phyloP scores from a whole-genome alignment of 352 stramenopile species.

The Phytopythium chamaehyphon region DNA sequence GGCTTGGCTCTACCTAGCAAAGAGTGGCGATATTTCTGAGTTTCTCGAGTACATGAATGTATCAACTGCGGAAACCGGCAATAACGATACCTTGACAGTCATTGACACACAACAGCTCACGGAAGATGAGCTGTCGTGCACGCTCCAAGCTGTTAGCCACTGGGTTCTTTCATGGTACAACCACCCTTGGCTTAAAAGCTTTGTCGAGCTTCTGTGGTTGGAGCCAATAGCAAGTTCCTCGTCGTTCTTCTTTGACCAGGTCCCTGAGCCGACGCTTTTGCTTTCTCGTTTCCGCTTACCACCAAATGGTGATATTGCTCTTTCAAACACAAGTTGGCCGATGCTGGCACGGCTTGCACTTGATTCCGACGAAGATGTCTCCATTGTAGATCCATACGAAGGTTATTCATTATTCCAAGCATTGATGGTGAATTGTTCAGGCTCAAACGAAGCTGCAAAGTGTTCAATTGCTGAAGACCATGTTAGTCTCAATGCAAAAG shows the following conservation, averaged over 20 bases:
- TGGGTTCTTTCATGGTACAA: slow-evolving; percentile 54
- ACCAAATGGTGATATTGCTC: neutral
- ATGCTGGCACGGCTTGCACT: slow-evolving; percentile 21
- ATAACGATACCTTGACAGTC: slow-evolving; percentile 9
- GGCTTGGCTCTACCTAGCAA: neutral
- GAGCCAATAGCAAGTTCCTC: slow-evolving; percentile 2
- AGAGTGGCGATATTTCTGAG: slow-evolving; percentile 1
- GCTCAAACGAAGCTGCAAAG: slow-evolving; percentile 20
- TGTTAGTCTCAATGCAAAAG: slow-evolving; percentile 3
- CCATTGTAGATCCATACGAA: slow-evolving; percentile 23
- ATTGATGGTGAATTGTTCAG: slow-evolving; percentile 33
- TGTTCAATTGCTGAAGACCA: slow-evolving; percentile 7
- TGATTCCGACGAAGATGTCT: slow-evolving; percentile 19
- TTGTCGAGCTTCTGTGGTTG: slow-evolving; percentile 53
- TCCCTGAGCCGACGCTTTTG: slow-evolving; percentile 11
- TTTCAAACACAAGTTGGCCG: slow-evolving; percentile 5
- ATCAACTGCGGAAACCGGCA: slow-evolving; percentile 3
- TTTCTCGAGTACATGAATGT: slow-evolving; percentile 26
- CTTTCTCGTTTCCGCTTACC: slow-evolving; percentile 18
- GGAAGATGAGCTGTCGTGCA: slow-evolving; percentile 23
- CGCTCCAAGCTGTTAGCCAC: slow-evolving; percentile 32
- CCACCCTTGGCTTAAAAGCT: slow-evolving; percentile 37
- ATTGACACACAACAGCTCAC: slow-evolving; percentile 14
- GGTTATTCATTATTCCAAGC: slow-evolving; percentile 39
- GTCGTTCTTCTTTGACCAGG: slow-evolving; percentile 6